Conservation (phyloP, 495 filamentous ascomycete species). For the Penicillium cinerascens region DNA sequence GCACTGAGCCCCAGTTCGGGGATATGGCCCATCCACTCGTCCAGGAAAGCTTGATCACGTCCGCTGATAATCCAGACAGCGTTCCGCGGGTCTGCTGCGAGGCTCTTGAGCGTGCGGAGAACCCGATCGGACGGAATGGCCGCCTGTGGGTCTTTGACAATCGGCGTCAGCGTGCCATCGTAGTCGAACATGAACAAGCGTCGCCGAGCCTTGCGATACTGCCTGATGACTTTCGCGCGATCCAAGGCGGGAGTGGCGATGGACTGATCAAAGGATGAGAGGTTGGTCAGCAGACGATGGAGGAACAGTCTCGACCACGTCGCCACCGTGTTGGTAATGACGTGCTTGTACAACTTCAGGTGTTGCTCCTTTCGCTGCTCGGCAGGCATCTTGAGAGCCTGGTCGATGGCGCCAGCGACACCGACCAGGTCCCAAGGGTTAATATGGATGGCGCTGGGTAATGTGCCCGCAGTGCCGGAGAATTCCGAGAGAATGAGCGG, state of each 20-base stretch:
- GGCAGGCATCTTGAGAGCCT: slow-evolving; percentile 68
- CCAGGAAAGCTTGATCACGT: slow-evolving; percentile 82
- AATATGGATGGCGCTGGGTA: slow-evolving; percentile 83
- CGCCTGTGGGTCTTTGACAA: slow-evolving; percentile 81
- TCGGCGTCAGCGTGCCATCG: slow-evolving; percentile 95
- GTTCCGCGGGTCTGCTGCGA: slow-evolving; percentile 77
- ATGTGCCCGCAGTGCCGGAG: slow-evolving; percentile 84
- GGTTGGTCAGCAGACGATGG: slow-evolving; percentile 68
- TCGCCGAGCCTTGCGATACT: slow-evolving; percentile 66
- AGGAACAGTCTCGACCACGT: slow-evolving; percentile 77
- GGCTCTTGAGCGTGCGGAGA: slow-evolving; percentile 69
- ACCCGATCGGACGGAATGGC: slow-evolving; percentile 83
- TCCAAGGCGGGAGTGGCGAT: slow-evolving; percentile 79
- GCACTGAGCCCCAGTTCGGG: slow-evolving; percentile 81
- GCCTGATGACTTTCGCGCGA: slow-evolving; percentile 59
- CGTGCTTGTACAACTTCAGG: slow-evolving; percentile 69
- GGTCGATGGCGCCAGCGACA: slow-evolving; percentile 74
- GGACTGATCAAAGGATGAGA: slow-evolving; percentile 70
- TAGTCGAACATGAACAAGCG: slow-evolving; percentile 98
- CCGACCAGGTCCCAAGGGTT: slow-evolving; percentile 88
- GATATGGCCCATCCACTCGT: slow-evolving; percentile 84
- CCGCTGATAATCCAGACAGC: slow-evolving; percentile 98
- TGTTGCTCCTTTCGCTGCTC: slow-evolving; percentile 53
- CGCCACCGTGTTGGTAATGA: slow-evolving; percentile 77
- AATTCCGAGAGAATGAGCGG: slow-evolving; percentile 94